Base-by-base conservation (phyloP, 257 asterid species). In the Rhazya stricta region DNA sequence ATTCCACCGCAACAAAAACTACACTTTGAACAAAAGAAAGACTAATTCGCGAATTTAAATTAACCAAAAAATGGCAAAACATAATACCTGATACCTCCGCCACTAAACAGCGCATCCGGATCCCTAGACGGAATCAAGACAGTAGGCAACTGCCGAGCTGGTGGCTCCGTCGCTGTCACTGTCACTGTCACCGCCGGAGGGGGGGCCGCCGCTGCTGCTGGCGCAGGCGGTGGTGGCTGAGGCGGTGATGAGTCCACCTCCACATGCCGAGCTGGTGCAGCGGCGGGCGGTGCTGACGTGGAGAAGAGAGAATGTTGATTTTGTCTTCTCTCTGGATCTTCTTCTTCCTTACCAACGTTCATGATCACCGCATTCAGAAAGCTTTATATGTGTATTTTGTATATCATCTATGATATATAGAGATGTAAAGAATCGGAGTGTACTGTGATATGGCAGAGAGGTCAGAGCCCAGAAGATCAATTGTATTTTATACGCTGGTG, bases 41-140 rank as follows among this genome's bases (percentile, higher is more conserved):
- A 2, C 72, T 41, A 53, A 67, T 72, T 42, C 53, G 53, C 37
- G 27, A 75, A 48, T 41, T 34, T 8, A 25, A 48, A 30, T 37
- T 1, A 30, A 69, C 16, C 36, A 62, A 65, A 53, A 67, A 61
- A 18, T 23, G 42, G 39, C 42, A 5, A 36, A 76, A 65, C 12
- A 75, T 53, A 84, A 68, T 56, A 79, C 96, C 96, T 88, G 79
- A 81, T 73, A 63, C 93, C 93, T 58, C 96, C 91, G 16, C 96
- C 96, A 74, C 91, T 88, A 58, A 68, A 69, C 39, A 88, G 76
- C 51, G 83, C 88, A 67, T 84, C 85, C 1, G 86, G 87, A 69
- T 82, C 78, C 79, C 83, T 78, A 39, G 88, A 76, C 29, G 83
- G 87, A 75, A 82, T 80, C 79, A 30, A 9, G 21, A 78, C 62